These are phyloP conservation scores for Solidago caesia DNA, from an alignment of 129 eudicot genomes.

Conservation along the genomic window DNA sequence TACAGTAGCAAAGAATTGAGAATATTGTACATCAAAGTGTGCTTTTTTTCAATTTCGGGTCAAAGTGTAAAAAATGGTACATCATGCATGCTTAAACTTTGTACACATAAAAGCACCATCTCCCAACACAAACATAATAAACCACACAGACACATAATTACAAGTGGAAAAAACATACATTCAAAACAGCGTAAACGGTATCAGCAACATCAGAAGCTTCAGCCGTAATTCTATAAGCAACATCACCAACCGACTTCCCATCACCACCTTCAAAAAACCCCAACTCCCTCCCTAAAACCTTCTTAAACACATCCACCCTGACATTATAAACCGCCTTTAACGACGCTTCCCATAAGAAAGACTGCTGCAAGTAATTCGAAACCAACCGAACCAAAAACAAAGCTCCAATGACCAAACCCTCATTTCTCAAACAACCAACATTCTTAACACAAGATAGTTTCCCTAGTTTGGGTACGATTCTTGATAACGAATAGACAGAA, in stretches of 20 bases:
- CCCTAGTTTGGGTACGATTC: slow-evolving; percentile 55
- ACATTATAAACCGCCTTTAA: slow-evolving; percentile 49
- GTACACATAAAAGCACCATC: background rate
- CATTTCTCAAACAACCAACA: slow-evolving; percentile 30
- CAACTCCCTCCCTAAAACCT: slow-evolving; percentile 79
- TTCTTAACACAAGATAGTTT: slow-evolving; percentile 36
- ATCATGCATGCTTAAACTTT: too few species aligned
- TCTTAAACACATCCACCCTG: slow-evolving; percentile 70
- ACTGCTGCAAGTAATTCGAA: slow-evolving; percentile 67
- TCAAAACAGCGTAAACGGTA: slow-evolving; percentile 61
- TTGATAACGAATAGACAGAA: slow-evolving; percentile 68
- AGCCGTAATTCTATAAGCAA: slow-evolving; percentile 81
- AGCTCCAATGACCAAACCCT: slow-evolving; percentile 53
- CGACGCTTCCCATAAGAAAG: slow-evolving; percentile 88
- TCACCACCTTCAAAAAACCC: slow-evolving; percentile 72
- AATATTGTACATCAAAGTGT: too few species aligned
- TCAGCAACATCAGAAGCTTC: slow-evolving; percentile 88
- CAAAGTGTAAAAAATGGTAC: too few species aligned
- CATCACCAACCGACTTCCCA: slow-evolving; percentile 68
- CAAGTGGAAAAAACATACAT: slow-evolving; percentile 29
- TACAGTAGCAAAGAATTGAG: background rate
- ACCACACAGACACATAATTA: background rate
- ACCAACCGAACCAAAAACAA: slow-evolving; percentile 47
- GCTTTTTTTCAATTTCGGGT: too few species aligned
- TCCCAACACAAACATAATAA: background rate